phyloP scores from a whole-genome alignment of 2,329 filamentous ascomycete genomes.

The Pseudogymnoascus sp. region DNA sequence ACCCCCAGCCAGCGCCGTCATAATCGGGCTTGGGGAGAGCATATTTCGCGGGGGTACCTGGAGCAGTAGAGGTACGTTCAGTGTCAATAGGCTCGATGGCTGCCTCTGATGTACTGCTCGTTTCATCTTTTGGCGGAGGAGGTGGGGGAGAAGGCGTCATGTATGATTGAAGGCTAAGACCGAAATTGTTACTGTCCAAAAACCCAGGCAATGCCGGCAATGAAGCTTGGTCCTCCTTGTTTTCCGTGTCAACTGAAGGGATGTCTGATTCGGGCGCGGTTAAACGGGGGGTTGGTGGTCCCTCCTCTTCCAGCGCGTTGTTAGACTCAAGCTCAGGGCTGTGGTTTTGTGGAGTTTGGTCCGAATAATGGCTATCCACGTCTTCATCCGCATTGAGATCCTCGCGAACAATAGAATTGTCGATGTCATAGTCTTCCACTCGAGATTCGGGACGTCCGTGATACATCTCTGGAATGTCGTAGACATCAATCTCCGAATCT shows the following conservation, averaged over 20 bases:
- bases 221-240: constrained; percentile 17
- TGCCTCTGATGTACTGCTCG: neutral
- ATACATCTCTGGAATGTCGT: constrained; percentile 61
- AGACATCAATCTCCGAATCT: constrained; percentile 56
- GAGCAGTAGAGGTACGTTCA: constrained; percentile 19
- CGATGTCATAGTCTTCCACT: constrained; percentile 45
- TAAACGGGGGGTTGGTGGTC: constrained; percentile 43
- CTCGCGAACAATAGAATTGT: constrained; percentile 33
- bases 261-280: constrained; percentile 31
- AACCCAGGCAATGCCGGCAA: constrained; percentile 38
- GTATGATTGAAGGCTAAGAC: constrained; percentile 47
- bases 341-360: constrained; percentile 27
- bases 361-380: constrained; percentile 46
- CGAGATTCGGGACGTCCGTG: constrained; percentile 41
- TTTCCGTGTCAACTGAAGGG: constrained; percentile 5
- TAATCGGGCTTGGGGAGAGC: constrained; percentile 53
- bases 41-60: constrained; percentile 19
- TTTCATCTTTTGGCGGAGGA: neutral
- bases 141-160: constrained; percentile 39
- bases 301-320: constrained; percentile 39
- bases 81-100: neutral
- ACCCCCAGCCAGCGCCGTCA: constrained; percentile 54
- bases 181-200: constrained; percentile 42
- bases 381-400: constrained; percentile 16
- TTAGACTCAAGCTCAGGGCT: constrained; percentile 20